Evolutionary conservation across 1,284 basidiomycete genomes (phyloP).

Genomic region (Gomphus sp.): DNA sequence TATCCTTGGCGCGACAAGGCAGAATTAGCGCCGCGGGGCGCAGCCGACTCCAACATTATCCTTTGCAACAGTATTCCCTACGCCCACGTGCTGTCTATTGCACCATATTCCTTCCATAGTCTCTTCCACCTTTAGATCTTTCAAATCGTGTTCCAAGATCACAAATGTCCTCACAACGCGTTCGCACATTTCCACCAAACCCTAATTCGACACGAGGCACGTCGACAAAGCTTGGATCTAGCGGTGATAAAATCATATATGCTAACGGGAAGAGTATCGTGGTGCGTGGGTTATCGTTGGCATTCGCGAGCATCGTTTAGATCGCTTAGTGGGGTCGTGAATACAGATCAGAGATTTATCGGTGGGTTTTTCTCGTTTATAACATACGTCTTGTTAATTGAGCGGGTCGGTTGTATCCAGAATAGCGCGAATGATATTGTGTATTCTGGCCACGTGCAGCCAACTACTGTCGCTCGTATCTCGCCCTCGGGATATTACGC

Average conservation of each 20-base stretch:
- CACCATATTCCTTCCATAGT: too few species aligned
- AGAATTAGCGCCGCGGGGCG: too few species aligned
- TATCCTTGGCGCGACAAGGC: too few species aligned
- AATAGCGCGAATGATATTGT: slow-evolving; percentile 47
- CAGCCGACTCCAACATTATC: too few species aligned
- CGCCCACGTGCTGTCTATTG: too few species aligned
- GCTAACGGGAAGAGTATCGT: slow-evolving; percentile 81
- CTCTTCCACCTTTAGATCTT: too few species aligned
- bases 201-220: slow-evolving; percentile 66
- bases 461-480: slow-evolving; percentile 83
- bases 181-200: slow-evolving; percentile 61
- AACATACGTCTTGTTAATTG: too few species aligned
- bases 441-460: slow-evolving; percentile 78
- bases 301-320: neutral
- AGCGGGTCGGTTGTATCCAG: slow-evolving; percentile 24
- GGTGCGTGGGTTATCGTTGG: slow-evolving; percentile 37
- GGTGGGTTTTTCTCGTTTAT: slow-evolving; percentile 25
- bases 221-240: slow-evolving; percentile 76
- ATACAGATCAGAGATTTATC: slow-evolving; percentile 53
- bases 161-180: slow-evolving; percentile 49
- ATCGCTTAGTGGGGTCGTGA: neutral
- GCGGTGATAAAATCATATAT: slow-evolving; percentile 82
- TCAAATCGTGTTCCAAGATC: too few species aligned
- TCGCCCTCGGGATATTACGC: slow-evolving; percentile 94
- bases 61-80: too few species aligned